Conservation (phyloP, 1,284 basidiomycete genomes). For the Apiotrichum sp. region DNA sequence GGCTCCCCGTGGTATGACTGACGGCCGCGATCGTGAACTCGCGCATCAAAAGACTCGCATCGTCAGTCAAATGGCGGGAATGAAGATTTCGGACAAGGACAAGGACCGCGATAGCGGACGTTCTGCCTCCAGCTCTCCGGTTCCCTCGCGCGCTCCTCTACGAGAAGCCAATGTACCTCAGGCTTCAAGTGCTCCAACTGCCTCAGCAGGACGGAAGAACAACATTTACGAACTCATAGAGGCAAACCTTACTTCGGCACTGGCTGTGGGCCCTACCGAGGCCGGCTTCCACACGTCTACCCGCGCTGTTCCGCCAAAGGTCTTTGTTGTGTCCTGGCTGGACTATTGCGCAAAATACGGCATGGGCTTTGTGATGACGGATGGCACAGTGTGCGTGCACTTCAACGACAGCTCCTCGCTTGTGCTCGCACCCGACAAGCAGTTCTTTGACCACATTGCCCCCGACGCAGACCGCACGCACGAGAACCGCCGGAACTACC, state of each 20-base stretch:
- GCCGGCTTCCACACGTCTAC: not conserved
- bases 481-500: slow-evolving; percentile 39
- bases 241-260: slow-evolving; percentile 57
- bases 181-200: not conserved
- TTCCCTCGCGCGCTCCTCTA: not conserved
- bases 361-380: slow-evolving; percentile 93
- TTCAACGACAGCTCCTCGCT: slow-evolving; percentile 92
- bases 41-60: slow-evolving; percentile 82
- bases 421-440: slow-evolving; percentile 73
- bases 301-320: slow-evolving; percentile 54
- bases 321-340: slow-evolving; percentile 95
- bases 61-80: slow-evolving; percentile 72
- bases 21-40: slow-evolving; percentile 48
- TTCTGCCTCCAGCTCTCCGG: not conserved
- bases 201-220: not conserved
- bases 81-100: slow-evolving; percentile 15
- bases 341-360: slow-evolving; percentile 99
- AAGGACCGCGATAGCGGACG: not conserved
- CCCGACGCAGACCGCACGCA: slow-evolving; percentile 24
- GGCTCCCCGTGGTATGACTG: slow-evolving; percentile 17
- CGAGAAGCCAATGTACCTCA: no score
- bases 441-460: slow-evolving; percentile 80
- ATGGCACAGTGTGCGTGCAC: slow-evolving; percentile 88
- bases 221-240: slow-evolving; percentile 33
- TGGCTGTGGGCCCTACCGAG: not conserved